These are phyloP conservation scores for Edaphochlamys debaryana DNA, from an alignment of 139 green algal species.

Conservation along the genomic window DNA sequence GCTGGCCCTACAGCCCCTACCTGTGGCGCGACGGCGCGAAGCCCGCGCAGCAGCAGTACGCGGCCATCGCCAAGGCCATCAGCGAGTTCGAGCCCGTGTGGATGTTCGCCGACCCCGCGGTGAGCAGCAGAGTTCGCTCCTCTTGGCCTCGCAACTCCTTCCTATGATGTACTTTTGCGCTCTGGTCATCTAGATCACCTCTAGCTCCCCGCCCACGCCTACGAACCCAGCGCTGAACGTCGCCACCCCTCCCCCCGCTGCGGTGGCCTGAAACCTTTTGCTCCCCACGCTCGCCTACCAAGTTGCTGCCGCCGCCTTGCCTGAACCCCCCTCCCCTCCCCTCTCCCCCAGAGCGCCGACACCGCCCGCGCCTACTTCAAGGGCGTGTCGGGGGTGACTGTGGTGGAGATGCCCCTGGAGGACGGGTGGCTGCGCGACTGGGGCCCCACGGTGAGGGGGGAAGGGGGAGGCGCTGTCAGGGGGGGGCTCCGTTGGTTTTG, in stretches of 20 bases:
- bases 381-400: slow-evolving; percentile 46
- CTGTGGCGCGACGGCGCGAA: slow-evolving; percentile 67
- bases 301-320: too few species aligned
- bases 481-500: too few species aligned
- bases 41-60: slow-evolving; percentile 71
- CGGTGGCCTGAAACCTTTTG: too few species aligned
- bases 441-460: slow-evolving; percentile 62
- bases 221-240: too few species aligned
- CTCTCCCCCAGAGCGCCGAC: slow-evolving; percentile 52
- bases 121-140: not conserved
- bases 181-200: too few species aligned
- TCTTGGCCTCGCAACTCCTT: too few species aligned
- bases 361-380: slow-evolving; percentile 38
- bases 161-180: too few species aligned
- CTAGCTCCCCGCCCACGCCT: too few species aligned
- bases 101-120: slow-evolving; percentile 65
- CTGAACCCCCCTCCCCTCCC: slow-evolving; percentile 68
- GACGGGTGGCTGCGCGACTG: slow-evolving; percentile 77
- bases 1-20: slow-evolving; percentile 43
- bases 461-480: too few species aligned
- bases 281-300: too few species aligned
- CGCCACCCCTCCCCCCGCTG: too few species aligned
- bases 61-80: slow-evolving; percentile 65
- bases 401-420: slow-evolving; percentile 61
- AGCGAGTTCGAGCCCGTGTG: slow-evolving; percentile 66